Conservation (phyloP, 352 stramenopile genomes). For the Globisporangium barbulae region DNA sequence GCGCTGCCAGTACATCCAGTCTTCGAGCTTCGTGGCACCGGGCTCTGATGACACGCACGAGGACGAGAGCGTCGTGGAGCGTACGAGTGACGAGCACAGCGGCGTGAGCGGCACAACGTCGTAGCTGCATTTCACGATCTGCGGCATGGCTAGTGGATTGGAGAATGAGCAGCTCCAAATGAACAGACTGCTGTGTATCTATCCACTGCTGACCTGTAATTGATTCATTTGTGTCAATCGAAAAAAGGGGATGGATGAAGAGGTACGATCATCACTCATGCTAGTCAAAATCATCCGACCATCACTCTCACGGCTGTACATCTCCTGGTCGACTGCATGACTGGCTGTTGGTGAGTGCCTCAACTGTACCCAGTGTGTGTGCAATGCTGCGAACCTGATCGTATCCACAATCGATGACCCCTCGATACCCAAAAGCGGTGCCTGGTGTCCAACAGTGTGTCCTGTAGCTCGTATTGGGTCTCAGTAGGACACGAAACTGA, state of each 20-base stretch:
- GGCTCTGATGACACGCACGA: constrained; percentile 4
- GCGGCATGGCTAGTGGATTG: neutral
- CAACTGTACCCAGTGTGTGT: constrained; percentile 2
- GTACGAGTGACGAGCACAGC: neutral
- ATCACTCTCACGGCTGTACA: neutral
- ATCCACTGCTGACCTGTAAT: no score
- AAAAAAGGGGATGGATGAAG: constrained; percentile 1
- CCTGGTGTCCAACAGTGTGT: neutral
- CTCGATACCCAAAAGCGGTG: no score
- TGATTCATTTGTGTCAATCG: neutral
- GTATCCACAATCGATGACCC: no score
- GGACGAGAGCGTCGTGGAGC: constrained; percentile 3
- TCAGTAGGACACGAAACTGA: no score
- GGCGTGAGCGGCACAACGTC: constrained; percentile 1
- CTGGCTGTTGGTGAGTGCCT: neutral
- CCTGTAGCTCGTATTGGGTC: neutral
- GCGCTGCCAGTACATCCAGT: constrained; percentile 70
- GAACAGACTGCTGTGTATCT: no score
- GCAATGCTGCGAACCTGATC: no score
- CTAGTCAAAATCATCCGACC: constrained; percentile 1
- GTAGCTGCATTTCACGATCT: neutral
- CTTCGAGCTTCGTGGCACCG: constrained; percentile 16
- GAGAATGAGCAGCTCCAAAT: neutral
- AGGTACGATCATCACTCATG: constrained; percentile 6
- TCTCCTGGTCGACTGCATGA: no score